Evolutionary conservation across 257 asterid species (phyloP).

Genomic region (Cordia subcordata): DNA sequence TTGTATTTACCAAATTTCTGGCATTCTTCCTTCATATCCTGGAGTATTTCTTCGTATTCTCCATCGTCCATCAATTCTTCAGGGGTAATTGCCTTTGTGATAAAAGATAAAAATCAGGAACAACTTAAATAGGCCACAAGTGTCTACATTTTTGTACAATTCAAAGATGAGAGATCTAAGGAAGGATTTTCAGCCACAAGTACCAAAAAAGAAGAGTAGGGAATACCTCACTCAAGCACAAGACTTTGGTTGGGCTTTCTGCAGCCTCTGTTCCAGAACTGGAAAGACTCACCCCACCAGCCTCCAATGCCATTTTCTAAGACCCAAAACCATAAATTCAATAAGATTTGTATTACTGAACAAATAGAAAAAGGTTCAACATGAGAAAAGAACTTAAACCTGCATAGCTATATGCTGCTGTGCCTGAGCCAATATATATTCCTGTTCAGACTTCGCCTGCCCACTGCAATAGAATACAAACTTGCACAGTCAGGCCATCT

Average conservation of each 20-base stretch:
- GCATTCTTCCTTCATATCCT: slow-evolving; percentile 66
- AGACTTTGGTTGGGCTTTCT: slow-evolving; percentile 56
- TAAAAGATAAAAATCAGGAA: slow-evolving; percentile 7
- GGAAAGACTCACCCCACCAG: slow-evolving; percentile 22
- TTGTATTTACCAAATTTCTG: slow-evolving; percentile 50
- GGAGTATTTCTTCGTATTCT: slow-evolving; percentile 59
- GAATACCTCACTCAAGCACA: slow-evolving; percentile 63
- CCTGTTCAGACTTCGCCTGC: slow-evolving; percentile 55
- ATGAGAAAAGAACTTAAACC: slow-evolving; percentile 26
- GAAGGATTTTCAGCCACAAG: slow-evolving; percentile 5
- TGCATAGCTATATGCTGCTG: slow-evolving; percentile 66
- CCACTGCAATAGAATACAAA: slow-evolving; percentile 30
- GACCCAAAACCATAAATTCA: slow-evolving; percentile 17
- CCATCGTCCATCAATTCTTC: slow-evolving; percentile 57
- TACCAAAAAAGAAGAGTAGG: slow-evolving; percentile 5
- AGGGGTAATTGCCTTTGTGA: slow-evolving; percentile 39
- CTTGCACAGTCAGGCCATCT: background rate
- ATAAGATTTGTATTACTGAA: slow-evolving; percentile 1
- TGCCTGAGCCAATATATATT: slow-evolving; percentile 49
- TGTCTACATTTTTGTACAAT: too few species aligned
- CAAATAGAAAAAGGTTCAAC: background rate
- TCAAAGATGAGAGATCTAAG: too few species aligned
- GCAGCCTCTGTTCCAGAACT: slow-evolving; percentile 25
- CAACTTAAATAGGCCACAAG: background rate
- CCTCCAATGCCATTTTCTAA: slow-evolving; percentile 56